Evolutionary conservation across 2,329 filamentous ascomycete species (phyloP), one percentile per base, ranked within the genome.

Genomic region (Xylariaceae sp.): DNA sequence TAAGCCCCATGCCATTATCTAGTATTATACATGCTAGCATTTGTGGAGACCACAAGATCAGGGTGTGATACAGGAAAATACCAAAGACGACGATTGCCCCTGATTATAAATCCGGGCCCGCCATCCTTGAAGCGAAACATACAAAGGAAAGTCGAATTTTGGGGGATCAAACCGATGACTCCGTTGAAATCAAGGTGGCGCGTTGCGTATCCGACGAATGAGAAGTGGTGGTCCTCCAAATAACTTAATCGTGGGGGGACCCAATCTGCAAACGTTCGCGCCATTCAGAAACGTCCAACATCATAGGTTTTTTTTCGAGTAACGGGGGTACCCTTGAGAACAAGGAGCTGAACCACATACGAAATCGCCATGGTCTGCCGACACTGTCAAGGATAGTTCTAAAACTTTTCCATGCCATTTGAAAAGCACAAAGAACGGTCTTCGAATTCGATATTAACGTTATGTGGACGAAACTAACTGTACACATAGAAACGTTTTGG

Each of bases 11-110:
- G 23, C 23, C 53, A 48, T 57, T 53, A 60, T 64, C 55, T 62
- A 60, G 50, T 62, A 55, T 64, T 62, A 55, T 64, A 60, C 57
- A 64, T 64, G 62, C 57, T 39, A 62, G 50, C 60, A 53, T 42
- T 54, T 51, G 56, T 54, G 57, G 57, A 59, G 56, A 62, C 58
- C 47, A 60, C 54, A 56, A 60, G 51, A 62, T 62, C 56, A 57
- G 58, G 37, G 61, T 53, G 57, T 55, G 56, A 59, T 53, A 39
- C 18, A 9, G 52, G 61, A 57, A 52, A 53, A 61, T 62, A 39
- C 44, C 51, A 56, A 55, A 61, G 53, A 59, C 57, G 51, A 51
- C 30, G 42, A 47, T 48, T 45, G 44, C 53, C 34, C 37, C 35
- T 37, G 56, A 53, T 44, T 50, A 53, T 49, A 15, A 53, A 49